Evolutionary conservation across 2,329 filamentous ascomycete species (phyloP).

Genomic region (Exophiala oligosperma): DNA sequence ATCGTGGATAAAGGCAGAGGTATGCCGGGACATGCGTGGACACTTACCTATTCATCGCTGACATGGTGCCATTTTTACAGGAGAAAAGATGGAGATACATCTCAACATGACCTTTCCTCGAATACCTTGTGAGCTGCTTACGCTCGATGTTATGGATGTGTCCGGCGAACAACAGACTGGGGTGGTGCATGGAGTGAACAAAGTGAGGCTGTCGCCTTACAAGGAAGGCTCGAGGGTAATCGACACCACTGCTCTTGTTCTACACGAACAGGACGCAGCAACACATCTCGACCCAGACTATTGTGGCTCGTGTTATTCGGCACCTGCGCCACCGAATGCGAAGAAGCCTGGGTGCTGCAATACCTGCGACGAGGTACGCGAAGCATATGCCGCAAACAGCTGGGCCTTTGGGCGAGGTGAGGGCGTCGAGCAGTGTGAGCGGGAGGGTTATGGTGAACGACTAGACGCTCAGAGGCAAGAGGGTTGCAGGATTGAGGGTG

Average conservation of each 20-base stretch:
- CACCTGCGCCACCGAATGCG: constrained; percentile 68
- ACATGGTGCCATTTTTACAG: constrained; percentile 43
- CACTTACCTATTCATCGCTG: no score
- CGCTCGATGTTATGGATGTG: constrained; percentile 98
- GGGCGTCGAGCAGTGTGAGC: constrained; percentile 89
- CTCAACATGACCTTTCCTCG: constrained; percentile 95
- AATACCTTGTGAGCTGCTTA: constrained; percentile 91
- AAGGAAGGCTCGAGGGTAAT: constrained; percentile 75
- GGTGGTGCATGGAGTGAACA: constrained; percentile 87
- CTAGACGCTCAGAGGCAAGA: constrained; percentile 85
- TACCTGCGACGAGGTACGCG: constrained; percentile 93
- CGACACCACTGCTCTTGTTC: constrained; percentile 65
- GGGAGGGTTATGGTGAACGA: constrained; percentile 89
- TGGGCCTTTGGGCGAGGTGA: constrained; percentile 96
- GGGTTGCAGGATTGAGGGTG: constrained; percentile 91
- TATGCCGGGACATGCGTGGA: constrained; percentile 38
- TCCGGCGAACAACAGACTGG: constrained; percentile 95
- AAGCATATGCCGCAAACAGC: constrained; percentile 83
- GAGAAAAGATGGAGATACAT: constrained; percentile 98
- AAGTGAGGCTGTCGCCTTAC: constrained; percentile 75
- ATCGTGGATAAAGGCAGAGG: constrained; percentile 96
- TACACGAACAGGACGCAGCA: constrained; percentile 70
- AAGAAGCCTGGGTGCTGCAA: constrained; percentile 90
- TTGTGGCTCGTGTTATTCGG: constrained; percentile 92
- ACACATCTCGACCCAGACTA: constrained; percentile 85